These are phyloP conservation scores for Hortaea sp. DNA, from an alignment of 2,329 filamentous ascomycete genomes.

Conservation along the genomic window DNA sequence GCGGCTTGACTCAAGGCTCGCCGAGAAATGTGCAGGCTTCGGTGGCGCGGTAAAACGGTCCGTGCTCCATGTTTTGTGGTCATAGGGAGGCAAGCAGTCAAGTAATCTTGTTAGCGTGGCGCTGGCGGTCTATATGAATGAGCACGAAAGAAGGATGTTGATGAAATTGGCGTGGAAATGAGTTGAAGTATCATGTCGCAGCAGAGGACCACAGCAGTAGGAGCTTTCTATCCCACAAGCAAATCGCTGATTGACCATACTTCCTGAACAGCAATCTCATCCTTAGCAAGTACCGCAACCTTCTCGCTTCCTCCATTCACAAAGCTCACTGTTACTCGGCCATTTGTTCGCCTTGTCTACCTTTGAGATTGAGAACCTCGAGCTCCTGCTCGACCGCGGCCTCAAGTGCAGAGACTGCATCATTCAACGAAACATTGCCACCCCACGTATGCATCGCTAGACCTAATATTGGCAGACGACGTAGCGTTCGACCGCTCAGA, in stretches of 20 bases:
- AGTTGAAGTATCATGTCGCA: too few species aligned
- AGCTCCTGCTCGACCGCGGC: slow-evolving; percentile 11
- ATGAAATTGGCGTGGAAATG: too few species aligned
- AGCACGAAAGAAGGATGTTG: too few species aligned
- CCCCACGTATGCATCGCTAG: slow-evolving; percentile 31
- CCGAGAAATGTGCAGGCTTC: slow-evolving; percentile 22
- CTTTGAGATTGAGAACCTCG: neutral
- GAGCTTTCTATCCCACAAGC: too few species aligned
- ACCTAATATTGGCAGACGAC: slow-evolving; percentile 32
- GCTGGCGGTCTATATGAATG: neutral
- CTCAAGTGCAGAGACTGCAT: slow-evolving; percentile 30
- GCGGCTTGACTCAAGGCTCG: slow-evolving; percentile 17
- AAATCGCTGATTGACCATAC: too few species aligned
- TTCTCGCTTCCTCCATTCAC: too few species aligned
- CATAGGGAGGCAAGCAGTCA: too few species aligned
- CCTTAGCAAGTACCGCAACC: too few species aligned
- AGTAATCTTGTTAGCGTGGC: slow-evolving; percentile 1
- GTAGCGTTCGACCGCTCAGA: slow-evolving; percentile 33
- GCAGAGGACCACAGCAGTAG: too few species aligned
- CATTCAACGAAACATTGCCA: slow-evolving; percentile 25
- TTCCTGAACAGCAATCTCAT: too few species aligned
- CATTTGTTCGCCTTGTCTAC: too few species aligned
- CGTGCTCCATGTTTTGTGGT: neutral
- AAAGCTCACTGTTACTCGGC: too few species aligned
- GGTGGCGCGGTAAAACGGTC: slow-evolving; percentile 16